Evolutionary conservation across 1,284 basidiomycete species (phyloP).

Genomic region (Lignosus rhinocerotis): DNA sequence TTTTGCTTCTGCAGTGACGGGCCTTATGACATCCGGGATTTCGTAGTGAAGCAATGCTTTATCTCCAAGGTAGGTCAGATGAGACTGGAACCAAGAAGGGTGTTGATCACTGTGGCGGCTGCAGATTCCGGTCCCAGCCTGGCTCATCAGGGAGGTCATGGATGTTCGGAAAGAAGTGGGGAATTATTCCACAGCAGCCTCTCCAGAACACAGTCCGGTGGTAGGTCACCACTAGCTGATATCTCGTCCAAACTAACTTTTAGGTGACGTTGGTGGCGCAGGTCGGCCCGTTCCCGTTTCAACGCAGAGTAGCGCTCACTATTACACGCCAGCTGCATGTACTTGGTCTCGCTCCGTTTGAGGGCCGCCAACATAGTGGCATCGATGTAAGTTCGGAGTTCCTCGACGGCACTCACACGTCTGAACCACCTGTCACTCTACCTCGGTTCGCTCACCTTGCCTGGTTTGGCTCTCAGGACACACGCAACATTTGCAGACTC

Average conservation of each 20-base stretch:
- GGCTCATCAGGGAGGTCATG: slow-evolving; percentile 69
- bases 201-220: slow-evolving; percentile 26
- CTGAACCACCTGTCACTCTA: not conserved
- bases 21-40: slow-evolving; percentile 83
- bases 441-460: slow-evolving; percentile 4
- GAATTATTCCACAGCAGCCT: slow-evolving; percentile 19
- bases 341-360: slow-evolving; percentile 64
- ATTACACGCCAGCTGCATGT: slow-evolving; percentile 62
- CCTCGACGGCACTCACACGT: slow-evolving; percentile 1
- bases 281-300: slow-evolving; percentile 26
- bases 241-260: not conserved
- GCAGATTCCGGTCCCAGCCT: slow-evolving; percentile 68
- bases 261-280: slow-evolving; percentile 16
- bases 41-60: slow-evolving; percentile 84
- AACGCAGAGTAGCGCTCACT: slow-evolving; percentile 48
- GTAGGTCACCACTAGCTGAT: slow-evolving; percentile 15
- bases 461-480: slow-evolving; percentile 56
- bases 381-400: slow-evolving; percentile 69
- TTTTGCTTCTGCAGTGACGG: slow-evolving; percentile 82
- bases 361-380: slow-evolving; percentile 84
- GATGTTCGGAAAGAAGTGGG: slow-evolving; percentile 67
- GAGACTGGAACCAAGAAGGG: slow-evolving; percentile 4
- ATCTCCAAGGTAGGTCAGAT: slow-evolving; percentile 65
- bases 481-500: slow-evolving; percentile 82
- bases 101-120: slow-evolving; percentile 10